Percentiles rank a stretch among this genome's conserved stretches.
Conservation (phyloP, 2,329 filamentous ascomycete species). For the Diaporthe caulivora region DNA sequence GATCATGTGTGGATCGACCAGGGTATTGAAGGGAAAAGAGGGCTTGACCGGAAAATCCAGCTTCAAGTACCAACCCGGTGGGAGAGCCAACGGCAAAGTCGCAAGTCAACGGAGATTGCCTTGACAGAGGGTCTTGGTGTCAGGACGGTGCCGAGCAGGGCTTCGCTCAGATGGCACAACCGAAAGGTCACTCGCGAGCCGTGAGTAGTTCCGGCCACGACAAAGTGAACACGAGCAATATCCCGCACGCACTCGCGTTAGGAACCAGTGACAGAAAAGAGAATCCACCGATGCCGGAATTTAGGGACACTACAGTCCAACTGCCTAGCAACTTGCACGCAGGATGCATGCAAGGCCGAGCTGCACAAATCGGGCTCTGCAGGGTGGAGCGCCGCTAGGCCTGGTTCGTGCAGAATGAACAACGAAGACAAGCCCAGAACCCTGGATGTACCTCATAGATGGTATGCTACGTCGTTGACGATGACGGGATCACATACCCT, state of each 20-base stretch:
- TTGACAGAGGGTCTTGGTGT: slow-evolving; percentile 19
- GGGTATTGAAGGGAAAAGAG: slow-evolving; percentile 25
- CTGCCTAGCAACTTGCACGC: slow-evolving; percentile 32
- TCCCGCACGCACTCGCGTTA: neutral
- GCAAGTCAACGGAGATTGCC: slow-evolving; percentile 21
- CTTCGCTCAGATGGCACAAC: slow-evolving; percentile 9
- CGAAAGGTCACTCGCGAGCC: slow-evolving; percentile 6
- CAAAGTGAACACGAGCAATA: slow-evolving; percentile 4
- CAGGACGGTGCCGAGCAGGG: slow-evolving; percentile 11
- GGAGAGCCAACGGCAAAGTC: slow-evolving; percentile 32
- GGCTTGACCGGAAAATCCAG: slow-evolving; percentile 28
- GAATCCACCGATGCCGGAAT: slow-evolving; percentile 15
- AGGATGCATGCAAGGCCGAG: slow-evolving; percentile 21
- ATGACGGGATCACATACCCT: slow-evolving; percentile 26
- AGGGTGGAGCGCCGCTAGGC: slow-evolving; percentile 31
- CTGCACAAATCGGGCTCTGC: slow-evolving; percentile 10
- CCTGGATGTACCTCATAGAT: slow-evolving; percentile 6
- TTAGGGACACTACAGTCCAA: slow-evolving; percentile 9
- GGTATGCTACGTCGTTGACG: neutral
- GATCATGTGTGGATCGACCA: slow-evolving; percentile 33
- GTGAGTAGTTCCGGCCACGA: neutral
- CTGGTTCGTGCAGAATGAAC: slow-evolving; percentile 28
- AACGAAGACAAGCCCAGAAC: slow-evolving; percentile 24
- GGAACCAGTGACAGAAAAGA: slow-evolving; percentile 18
- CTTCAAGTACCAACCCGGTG: slow-evolving; percentile 25